phyloP scores from a whole-genome alignment of 306 rosid species.

The Quercus gilva region DNA sequence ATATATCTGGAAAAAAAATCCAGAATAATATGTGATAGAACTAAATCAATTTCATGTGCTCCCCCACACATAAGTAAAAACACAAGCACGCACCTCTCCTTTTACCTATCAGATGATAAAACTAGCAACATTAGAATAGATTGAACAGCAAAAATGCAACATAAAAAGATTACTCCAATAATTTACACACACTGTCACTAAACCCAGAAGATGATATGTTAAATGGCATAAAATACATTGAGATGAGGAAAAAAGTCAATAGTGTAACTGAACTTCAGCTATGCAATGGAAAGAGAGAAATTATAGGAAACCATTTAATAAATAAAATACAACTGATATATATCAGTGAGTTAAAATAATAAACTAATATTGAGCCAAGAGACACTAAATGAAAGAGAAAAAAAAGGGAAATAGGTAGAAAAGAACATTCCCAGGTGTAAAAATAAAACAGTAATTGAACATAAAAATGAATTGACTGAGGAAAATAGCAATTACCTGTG shows the following conservation, averaged over 20 bases:
- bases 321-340: neutral
- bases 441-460: neutral
- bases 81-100: too few relatives aligned
- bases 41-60: too few relatives aligned
- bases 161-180: neutral
- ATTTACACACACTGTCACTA: neutral
- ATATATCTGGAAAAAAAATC: neutral
- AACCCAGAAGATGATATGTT: neutral
- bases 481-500: conserved; percentile 47
- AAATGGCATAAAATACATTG: neutral
- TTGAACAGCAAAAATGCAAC: neutral
- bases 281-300: neutral
- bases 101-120: too few relatives aligned
- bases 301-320: neutral
- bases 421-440: neutral
- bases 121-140: neutral
- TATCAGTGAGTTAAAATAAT: neutral
- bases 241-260: neutral
- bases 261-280: neutral
- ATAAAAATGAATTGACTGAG: neutral
- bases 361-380: neutral
- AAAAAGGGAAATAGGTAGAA: neutral
- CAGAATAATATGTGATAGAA: neutral
- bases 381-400: neutral
- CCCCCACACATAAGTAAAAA: too few relatives aligned